phyloP scores from a whole-genome alignment of 2,329 filamentous ascomycete genomes.

The Alternaria consortialis region DNA sequence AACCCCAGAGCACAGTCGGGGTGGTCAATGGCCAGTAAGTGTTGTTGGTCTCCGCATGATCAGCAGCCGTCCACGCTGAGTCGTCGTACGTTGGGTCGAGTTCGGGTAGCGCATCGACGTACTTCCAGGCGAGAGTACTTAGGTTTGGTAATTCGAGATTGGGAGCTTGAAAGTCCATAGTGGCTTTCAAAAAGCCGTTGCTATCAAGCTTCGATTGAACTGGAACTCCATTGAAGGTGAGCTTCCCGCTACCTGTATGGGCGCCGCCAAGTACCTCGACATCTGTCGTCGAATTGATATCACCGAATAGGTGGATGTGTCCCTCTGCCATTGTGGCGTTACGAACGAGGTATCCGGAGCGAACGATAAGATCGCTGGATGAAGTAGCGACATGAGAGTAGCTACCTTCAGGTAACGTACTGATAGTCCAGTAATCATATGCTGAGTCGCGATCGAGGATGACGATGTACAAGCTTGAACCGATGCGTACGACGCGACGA shows the following conservation, averaged over 20 bases:
- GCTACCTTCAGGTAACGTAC: slow-evolving; percentile 21
- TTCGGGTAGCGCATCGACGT: slow-evolving; percentile 74
- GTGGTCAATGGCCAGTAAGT: slow-evolving; percentile 36
- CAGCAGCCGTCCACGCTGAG: slow-evolving; percentile 68
- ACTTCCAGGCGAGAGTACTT: slow-evolving; percentile 68
- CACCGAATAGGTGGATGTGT: slow-evolving; percentile 70
- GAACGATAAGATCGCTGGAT: slow-evolving; percentile 60
- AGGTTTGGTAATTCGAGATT: slow-evolving; percentile 65
- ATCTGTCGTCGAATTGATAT: slow-evolving; percentile 72
- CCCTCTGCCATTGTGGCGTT: slow-evolving; percentile 63
- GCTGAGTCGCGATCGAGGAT: slow-evolving; percentile 69
- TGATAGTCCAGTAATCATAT: slow-evolving; percentile 72
- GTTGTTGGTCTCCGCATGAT: slow-evolving; percentile 67
- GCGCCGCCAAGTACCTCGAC: slow-evolving; percentile 74
- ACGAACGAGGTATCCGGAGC: slow-evolving; percentile 69
- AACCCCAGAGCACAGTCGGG: slow-evolving; percentile 66
- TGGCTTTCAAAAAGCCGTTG: slow-evolving; percentile 61
- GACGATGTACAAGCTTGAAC: slow-evolving; percentile 59
- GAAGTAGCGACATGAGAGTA: slow-evolving; percentile 25
- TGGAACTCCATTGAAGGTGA: slow-evolving; percentile 66
- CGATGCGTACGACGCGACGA: slow-evolving; percentile 59
- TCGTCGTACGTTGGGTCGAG: slow-evolving; percentile 71
- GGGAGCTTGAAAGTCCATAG: slow-evolving; percentile 60
- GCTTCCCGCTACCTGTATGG: slow-evolving; percentile 57
- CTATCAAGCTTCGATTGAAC: slow-evolving; percentile 51